Conservation (phyloP, 768 basidiomycete species). For the Infundibulicybe gibba region DNA sequence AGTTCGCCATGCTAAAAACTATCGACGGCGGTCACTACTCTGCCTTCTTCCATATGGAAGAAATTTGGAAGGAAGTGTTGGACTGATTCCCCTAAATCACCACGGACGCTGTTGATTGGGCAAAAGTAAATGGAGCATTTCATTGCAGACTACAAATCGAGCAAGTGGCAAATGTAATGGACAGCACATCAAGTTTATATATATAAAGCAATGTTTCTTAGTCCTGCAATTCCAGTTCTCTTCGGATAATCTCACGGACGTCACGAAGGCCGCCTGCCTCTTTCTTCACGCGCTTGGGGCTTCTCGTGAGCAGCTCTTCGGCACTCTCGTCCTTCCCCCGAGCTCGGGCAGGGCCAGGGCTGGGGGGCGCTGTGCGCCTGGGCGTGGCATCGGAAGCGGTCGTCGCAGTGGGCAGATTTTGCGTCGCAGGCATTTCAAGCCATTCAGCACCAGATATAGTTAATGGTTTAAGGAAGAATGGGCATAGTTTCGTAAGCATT, state of each 20-base stretch:
- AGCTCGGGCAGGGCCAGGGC: conserved; percentile 38
- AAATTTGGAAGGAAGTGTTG: conserved; percentile 39
- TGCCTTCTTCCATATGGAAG: conserved; percentile 39
- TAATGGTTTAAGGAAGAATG: conserved; percentile 73
- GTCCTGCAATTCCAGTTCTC: conserved; percentile 72
- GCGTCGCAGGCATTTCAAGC: conserved; percentile 59
- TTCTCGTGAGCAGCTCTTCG: conserved; percentile 58
- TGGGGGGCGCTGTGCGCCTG: conserved; percentile 32
- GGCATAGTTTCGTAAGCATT: conserved; percentile 66
- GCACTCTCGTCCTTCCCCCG: conserved; percentile 55
- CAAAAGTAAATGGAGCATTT: neutral
- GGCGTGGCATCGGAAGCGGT: conserved; percentile 37
- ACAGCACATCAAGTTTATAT: conserved; percentile 15
- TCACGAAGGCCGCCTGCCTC: conserved; percentile 74
- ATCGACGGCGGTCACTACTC: conserved; percentile 50
- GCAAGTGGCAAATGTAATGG: conserved; percentile 15
- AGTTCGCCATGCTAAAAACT: conserved; percentile 34
- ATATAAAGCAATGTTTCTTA: conserved; percentile 33
- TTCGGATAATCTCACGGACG: conserved; percentile 78
- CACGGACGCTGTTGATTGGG: neutral
- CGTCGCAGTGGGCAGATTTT: conserved; percentile 13
- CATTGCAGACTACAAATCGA: neutral
- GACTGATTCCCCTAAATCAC: neutral
- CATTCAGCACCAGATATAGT: conserved; percentile 56
- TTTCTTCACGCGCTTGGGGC: conserved; percentile 67